These are phyloP conservation scores for Saccharomycopsis selenospora DNA, from an alignment of 805 yeast species.

Conservation along the genomic window DNA sequence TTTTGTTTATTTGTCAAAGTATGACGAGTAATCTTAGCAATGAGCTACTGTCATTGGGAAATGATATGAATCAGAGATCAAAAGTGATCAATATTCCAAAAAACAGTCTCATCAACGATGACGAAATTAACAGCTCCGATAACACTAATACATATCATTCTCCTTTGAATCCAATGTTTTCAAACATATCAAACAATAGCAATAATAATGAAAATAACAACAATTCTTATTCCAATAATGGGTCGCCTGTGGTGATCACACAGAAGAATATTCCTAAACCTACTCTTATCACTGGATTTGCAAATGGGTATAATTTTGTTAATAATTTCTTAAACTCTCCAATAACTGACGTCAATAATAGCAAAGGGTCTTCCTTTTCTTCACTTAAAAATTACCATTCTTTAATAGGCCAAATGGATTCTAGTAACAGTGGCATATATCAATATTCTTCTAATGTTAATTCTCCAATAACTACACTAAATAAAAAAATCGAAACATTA, in stretches of 20 bases:
- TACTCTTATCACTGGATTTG: slow-evolving; percentile 17
- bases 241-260: neutral
- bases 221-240: too few species aligned
- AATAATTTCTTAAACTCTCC: slow-evolving; percentile 20
- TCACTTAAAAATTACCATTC: neutral
- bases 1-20: too few species aligned
- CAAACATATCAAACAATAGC: neutral
- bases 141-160: neutral
- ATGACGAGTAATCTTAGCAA: too few species aligned
- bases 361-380: neutral
- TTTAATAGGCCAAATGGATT: neutral
- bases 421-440: neutral
- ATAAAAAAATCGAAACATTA: slow-evolving; percentile 4
- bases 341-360: neutral
- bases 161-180: neutral
- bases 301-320: slow-evolving; percentile 19
- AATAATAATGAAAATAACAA: too few species aligned
- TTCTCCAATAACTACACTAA: slow-evolving; percentile 14
- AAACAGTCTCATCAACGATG: slow-evolving; percentile 5
- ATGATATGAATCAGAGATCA: neutral
- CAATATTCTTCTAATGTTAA: slow-evolving; percentile 4
- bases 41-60: too few species aligned
- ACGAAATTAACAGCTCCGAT: neutral
- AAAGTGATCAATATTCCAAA: slow-evolving; percentile 5
- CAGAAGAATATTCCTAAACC: slow-evolving; percentile 7